These are phyloP conservation scores for Trametes punicea DNA, from an alignment of 768 basidiomycete genomes.

Conservation along the genomic window DNA sequence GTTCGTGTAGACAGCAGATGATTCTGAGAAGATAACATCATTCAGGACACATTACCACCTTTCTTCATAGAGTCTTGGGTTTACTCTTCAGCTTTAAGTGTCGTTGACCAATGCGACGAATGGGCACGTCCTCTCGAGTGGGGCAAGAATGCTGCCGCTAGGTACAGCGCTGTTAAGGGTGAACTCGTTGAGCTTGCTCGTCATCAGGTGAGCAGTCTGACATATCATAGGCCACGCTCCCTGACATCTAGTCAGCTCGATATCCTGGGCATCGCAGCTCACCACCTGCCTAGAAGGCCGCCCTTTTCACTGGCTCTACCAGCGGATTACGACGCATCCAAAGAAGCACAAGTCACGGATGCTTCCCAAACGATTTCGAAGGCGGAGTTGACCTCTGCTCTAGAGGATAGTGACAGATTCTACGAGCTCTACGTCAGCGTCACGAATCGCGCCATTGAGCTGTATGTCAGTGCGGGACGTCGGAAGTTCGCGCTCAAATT, in stretches of 20 bases:
- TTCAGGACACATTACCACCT: slow-evolving; percentile 48
- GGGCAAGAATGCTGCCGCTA: slow-evolving; percentile 44
- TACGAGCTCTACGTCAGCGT: slow-evolving; percentile 72
- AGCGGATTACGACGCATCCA: slow-evolving; percentile 12
- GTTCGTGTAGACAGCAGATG: neutral
- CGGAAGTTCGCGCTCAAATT: slow-evolving; percentile 83
- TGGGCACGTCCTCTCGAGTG: slow-evolving; percentile 57
- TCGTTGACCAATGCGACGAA: slow-evolving; percentile 72
- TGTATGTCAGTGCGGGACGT: slow-evolving; percentile 80
- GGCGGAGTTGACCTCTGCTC: slow-evolving; percentile 54
- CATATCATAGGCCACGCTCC: neutral
- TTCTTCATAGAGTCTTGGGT: slow-evolving; percentile 93
- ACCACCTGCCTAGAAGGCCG: slow-evolving; percentile 65
- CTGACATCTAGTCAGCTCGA: slow-evolving; percentile 58
- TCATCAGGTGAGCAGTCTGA: slow-evolving; percentile 56
- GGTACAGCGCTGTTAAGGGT: slow-evolving; percentile 76
- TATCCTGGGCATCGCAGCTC: slow-evolving; percentile 69
- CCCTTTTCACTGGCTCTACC: slow-evolving; percentile 66
- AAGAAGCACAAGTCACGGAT: slow-evolving; percentile 22
- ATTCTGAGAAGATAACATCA: neutral
- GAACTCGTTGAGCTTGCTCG: slow-evolving; percentile 88
- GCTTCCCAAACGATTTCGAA: slow-evolving; percentile 48
- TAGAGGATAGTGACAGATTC: slow-evolving; percentile 57
- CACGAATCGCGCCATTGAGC: slow-evolving; percentile 81
- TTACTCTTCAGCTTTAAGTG: slow-evolving; percentile 84